Conservation (phyloP, 768 basidiomycete genomes). For the Collybiopsis confluens region DNA sequence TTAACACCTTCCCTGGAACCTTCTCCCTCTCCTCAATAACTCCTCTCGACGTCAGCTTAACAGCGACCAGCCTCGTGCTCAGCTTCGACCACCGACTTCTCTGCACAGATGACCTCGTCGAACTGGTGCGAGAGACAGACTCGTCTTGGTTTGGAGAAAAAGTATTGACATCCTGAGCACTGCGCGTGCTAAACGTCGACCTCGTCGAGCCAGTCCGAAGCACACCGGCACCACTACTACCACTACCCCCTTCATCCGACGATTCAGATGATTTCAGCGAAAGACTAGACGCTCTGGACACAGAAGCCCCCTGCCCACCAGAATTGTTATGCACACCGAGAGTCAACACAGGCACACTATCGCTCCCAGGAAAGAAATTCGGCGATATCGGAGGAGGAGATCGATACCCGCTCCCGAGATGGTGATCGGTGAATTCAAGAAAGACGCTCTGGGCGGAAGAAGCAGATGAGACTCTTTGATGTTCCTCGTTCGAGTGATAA, state of each 20-base stretch:
- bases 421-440: not conserved
- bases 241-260: slow-evolving; percentile 2
- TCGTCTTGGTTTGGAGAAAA: not conserved
- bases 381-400: not conserved
- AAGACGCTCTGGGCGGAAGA: slow-evolving; percentile 3
- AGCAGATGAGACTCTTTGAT: not conserved
- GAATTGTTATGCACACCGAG: not conserved
- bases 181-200: not conserved
- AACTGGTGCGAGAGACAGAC: not conserved
- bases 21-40: slow-evolving; percentile 21
- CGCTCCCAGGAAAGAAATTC: not conserved
- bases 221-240: not conserved
- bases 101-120: not conserved
- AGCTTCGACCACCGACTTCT: slow-evolving; percentile 1
- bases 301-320: not conserved
- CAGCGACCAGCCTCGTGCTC: slow-evolving; percentile 36
- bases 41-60: slow-evolving; percentile 40
- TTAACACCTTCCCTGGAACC: slow-evolving; percentile 15
- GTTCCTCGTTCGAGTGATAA: not conserved
- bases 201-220: not conserved
- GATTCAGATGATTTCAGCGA: slow-evolving; percentile 6
- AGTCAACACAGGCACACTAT: not conserved
- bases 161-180: not conserved
- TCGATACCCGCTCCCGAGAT: not conserved
- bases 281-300: slow-evolving; percentile 1